A percentile compares a stretch with the other conserved stretches of the same genome.
Conservation (phyloP, 2,329 filamentous ascomycete species). For the Exophiala sp. region DNA sequence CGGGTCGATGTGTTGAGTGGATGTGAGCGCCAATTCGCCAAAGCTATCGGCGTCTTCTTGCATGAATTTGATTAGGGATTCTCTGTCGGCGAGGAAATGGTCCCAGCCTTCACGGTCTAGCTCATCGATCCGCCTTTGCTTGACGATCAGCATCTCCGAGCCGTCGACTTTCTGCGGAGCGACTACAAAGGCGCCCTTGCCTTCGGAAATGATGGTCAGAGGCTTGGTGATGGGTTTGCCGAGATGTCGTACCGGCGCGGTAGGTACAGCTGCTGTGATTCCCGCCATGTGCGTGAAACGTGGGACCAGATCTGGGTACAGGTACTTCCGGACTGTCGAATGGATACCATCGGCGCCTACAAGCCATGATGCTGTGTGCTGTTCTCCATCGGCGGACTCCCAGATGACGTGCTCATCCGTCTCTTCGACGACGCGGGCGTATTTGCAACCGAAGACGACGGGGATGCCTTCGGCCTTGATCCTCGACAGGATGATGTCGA, state of each 20-base stretch:
- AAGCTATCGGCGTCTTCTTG: slow-evolving; percentile 17
- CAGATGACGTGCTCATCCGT: slow-evolving; percentile 43
- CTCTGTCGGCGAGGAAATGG: slow-evolving; percentile 32
- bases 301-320: slow-evolving; percentile 50
- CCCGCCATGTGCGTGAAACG: slow-evolving; percentile 50
- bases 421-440: slow-evolving; percentile 40
- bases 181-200: slow-evolving; percentile 37
- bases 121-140: slow-evolving; percentile 34
- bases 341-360: slow-evolving; percentile 61
- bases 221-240: slow-evolving; percentile 14
- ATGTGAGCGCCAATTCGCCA: slow-evolving; percentile 13
- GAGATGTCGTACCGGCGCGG: slow-evolving; percentile 8
- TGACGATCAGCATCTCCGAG: slow-evolving; percentile 36
- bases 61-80: slow-evolving; percentile 23
- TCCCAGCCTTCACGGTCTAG: slow-evolving; percentile 35
- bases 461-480: slow-evolving; percentile 40
- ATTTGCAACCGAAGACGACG: slow-evolving; percentile 50
- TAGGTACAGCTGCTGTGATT: slow-evolving; percentile 32
- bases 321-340: slow-evolving; percentile 51
- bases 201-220: slow-evolving; percentile 16
- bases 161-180: slow-evolving; percentile 36
- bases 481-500: slow-evolving; percentile 47
- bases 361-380: slow-evolving; percentile 41
- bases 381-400: slow-evolving; percentile 47
- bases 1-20: slow-evolving; percentile 15